phyloP scores from a whole-genome alignment of 2,329 filamentous ascomycete species.

The Sphaerostilbella broomeana region DNA sequence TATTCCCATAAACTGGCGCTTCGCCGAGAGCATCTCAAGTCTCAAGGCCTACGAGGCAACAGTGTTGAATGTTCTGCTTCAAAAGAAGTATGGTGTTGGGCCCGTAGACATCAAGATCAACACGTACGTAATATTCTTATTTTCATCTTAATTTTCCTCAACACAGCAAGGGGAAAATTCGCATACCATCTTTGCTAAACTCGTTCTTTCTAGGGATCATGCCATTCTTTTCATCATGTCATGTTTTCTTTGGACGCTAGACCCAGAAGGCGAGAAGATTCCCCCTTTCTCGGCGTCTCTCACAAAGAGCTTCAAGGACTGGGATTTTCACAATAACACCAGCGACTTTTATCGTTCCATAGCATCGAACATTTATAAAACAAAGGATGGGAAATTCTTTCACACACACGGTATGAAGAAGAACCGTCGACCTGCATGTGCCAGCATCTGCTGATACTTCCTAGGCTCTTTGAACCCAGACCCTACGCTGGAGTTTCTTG shows the following conservation, averaged over 20 bases:
- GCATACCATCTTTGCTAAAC: no score
- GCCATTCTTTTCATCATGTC: slow-evolving; percentile 11
- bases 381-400: slow-evolving; percentile 16
- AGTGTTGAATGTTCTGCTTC: slow-evolving; percentile 37
- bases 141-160: no score
- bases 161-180: no score
- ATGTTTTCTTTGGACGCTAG: slow-evolving; percentile 7
- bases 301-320: slow-evolving; percentile 4
- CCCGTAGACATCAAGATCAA: slow-evolving; percentile 38
- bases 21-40: slow-evolving; percentile 46
- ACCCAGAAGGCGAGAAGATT: slow-evolving; percentile 6
- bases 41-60: slow-evolving; percentile 43
- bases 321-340: slow-evolving; percentile 6
- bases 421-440: no score
- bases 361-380: slow-evolving; percentile 18
- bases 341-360: slow-evolving; percentile 18
- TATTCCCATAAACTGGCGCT: slow-evolving; percentile 49
- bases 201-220: no score
- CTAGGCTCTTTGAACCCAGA: slow-evolving; percentile 18
- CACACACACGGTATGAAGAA: slow-evolving; percentile 22
- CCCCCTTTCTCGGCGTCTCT: background rate
- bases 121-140: no score
- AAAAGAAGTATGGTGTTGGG: slow-evolving; percentile 37
- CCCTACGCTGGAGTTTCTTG: slow-evolving; percentile 15
- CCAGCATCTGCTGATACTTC: no score